Percentiles rank a stretch among this genome's conserved stretches.
Evolutionary conservation across 768 basidiomycete genomes (phyloP).

Genomic region (Aureoboletus auriporus): DNA sequence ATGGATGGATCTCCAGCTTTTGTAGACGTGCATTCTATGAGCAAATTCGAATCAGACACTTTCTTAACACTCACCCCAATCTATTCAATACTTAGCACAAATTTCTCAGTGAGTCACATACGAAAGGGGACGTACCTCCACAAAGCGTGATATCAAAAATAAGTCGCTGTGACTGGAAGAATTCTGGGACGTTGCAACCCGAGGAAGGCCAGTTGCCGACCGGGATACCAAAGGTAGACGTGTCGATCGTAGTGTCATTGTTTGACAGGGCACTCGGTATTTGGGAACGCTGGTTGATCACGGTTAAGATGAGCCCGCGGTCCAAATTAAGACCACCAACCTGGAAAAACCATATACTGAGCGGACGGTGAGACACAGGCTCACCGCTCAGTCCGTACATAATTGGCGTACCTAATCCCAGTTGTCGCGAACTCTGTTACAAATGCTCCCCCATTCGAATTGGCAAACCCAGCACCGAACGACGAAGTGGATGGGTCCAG

Average conservation of each 20-base stretch:
- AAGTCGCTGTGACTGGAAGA: conserved; percentile 60
- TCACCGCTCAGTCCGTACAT: neutral
- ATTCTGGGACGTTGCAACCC: conserved; percentile 49
- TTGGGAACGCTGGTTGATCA: conserved; percentile 27
- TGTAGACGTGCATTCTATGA: conserved; percentile 22
- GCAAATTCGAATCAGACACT: conserved; percentile 2
- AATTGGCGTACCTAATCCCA: conserved; percentile 55
- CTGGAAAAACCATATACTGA: conserved; percentile 30
- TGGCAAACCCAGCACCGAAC: conserved; percentile 66
- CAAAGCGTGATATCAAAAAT: conserved; percentile 76
- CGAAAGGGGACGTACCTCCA: conserved; percentile 39
- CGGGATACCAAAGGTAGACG: conserved; percentile 58
- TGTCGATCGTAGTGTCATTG: conserved; percentile 50
- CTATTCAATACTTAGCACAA: conserved; percentile 21
- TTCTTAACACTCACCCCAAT: conserved; percentile 25
- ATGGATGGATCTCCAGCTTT: conserved; percentile 47
- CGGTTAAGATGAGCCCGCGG: neutral
- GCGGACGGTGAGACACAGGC: neutral
- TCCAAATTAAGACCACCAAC: conserved; percentile 11
- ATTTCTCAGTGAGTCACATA: conserved; percentile 10
- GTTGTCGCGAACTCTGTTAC: conserved; percentile 66
- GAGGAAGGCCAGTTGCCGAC: conserved; percentile 62
- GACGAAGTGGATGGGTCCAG: conserved; percentile 49
- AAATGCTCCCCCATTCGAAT: conserved; percentile 66
- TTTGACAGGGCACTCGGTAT: conserved; percentile 47